phyloP scores from a whole-genome alignment of 140 eudicot genomes.

The Erigeron philadelphicus region DNA sequence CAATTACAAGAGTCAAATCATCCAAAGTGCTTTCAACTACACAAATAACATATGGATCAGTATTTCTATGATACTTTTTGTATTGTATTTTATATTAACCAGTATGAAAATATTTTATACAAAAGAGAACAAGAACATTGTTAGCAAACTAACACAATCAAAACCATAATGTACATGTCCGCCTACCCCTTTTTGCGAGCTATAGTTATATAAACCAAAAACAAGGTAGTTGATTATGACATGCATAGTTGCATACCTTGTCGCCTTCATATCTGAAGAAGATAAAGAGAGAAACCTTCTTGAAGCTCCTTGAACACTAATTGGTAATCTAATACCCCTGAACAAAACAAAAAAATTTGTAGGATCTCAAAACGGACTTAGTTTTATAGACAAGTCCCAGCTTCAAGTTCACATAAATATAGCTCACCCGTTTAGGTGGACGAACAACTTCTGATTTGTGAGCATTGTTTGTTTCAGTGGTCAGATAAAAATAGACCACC shows the following conservation, averaged over 20 bases:
- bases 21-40: no score
- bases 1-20: no score
- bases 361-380: slow-evolving; percentile 4
- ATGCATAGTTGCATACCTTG: slow-evolving; percentile 28
- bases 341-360: slow-evolving; percentile 3
- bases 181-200: slow-evolving; percentile 3
- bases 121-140: not conserved
- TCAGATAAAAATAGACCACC: not conserved
- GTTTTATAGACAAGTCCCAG: slow-evolving; percentile 10
- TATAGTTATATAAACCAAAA: not conserved
- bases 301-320: slow-evolving; percentile 36
- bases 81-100: not conserved
- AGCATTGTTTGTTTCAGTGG: slow-evolving; percentile 33
- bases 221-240: not conserved
- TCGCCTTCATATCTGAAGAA: slow-evolving; percentile 36
- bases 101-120: not conserved
- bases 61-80: not conserved
- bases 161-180: not conserved
- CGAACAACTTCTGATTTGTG: slow-evolving; percentile 38
- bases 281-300: slow-evolving; percentile 36
- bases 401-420: slow-evolving; percentile 1
- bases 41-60: not conserved
- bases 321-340: slow-evolving; percentile 42
- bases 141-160: not conserved
- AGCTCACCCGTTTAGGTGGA: slow-evolving; percentile 37